Percentiles rank a stretch among this genome's conserved stretches.
Evolutionary conservation across 1,139 yeast species (phyloP).

Genomic region (Geotrichum macrosporum): DNA sequence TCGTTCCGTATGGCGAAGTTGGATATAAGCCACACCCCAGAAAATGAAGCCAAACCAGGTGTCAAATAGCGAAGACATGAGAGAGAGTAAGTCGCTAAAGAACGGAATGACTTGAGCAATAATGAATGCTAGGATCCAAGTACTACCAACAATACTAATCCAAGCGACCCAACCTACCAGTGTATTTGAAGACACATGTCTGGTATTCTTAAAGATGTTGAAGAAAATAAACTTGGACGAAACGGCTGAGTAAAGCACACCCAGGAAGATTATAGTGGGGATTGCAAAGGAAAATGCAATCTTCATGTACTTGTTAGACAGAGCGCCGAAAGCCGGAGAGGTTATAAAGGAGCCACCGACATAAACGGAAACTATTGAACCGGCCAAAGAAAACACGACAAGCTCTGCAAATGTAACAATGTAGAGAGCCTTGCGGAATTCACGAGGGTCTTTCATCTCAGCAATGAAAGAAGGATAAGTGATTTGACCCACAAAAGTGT

Average conservation of each 20-base stretch:
- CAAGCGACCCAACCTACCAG: constrained; percentile 51
- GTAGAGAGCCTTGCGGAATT: constrained; percentile 54
- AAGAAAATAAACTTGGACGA: constrained; percentile 50
- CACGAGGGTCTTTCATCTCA: constrained; percentile 56
- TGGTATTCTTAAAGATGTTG: constrained; percentile 44
- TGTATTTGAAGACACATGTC: constrained; percentile 49
- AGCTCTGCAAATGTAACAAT: constrained; percentile 51
- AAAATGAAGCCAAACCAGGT: constrained; percentile 64
- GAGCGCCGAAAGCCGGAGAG: constrained; percentile 58
- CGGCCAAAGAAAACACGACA: constrained; percentile 50
- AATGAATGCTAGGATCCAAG: constrained; percentile 53
- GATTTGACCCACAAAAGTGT: constrained; percentile 61
- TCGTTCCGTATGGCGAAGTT: constrained; percentile 31
- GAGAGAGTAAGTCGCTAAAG: constrained; percentile 53
- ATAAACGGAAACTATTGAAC: constrained; percentile 53
- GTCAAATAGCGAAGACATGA: constrained; percentile 59
- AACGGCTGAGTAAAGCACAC: constrained; percentile 53
- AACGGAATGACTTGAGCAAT: constrained; percentile 63
- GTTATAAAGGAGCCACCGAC: constrained; percentile 53
- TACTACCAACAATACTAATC: constrained; percentile 42
- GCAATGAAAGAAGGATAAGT: constrained; percentile 59
- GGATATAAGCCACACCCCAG: constrained; percentile 59
- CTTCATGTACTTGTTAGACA: constrained; percentile 46
- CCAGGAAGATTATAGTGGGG: constrained; percentile 56
- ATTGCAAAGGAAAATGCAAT: constrained; percentile 56